Percentiles rank a stretch among this genome's conserved stretches.
These are phyloP conservation scores for Rhynchospora tenuis DNA, from an alignment of 176 grass and related monocot genomes.

Conservation along the genomic window DNA sequence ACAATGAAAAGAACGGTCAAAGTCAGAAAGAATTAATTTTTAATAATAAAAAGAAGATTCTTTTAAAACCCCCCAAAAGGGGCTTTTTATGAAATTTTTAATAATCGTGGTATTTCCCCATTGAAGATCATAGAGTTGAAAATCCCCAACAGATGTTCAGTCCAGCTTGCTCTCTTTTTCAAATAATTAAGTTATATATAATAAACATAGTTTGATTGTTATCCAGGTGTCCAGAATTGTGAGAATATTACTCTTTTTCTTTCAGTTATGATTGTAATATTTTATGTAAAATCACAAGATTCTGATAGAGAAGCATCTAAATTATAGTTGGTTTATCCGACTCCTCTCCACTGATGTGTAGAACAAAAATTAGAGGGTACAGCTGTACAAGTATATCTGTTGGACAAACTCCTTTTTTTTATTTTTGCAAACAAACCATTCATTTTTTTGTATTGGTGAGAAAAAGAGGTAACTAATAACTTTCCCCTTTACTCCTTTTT, in stretches of 20 bases:
- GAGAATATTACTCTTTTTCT: background rate
- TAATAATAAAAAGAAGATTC: background rate
- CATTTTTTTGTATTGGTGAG: background rate
- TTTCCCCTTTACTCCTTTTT: background rate
- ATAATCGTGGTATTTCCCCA: background rate
- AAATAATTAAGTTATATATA: background rate
- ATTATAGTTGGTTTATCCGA: background rate
- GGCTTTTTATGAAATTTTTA: background rate
- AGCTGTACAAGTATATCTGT: background rate
- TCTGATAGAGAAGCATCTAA: background rate
- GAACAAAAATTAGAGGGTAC: background rate
- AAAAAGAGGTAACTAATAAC: background rate
- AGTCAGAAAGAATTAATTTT: background rate
- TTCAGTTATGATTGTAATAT: background rate
- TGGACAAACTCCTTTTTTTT: background rate
- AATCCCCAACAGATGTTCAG: background rate
- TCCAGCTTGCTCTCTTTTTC: background rate
- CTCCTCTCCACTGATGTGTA: background rate
- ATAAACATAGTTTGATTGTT: background rate
- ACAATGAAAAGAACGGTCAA: conserved; percentile 1
- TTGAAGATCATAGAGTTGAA: background rate
- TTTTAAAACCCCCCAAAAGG: background rate
- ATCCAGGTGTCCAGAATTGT: background rate
- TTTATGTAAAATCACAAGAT: conserved; percentile 7
- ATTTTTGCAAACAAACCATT: background rate